phyloP scores from a whole-genome alignment of 2,329 filamentous ascomycete genomes.

The Claviceps capensis region DNA sequence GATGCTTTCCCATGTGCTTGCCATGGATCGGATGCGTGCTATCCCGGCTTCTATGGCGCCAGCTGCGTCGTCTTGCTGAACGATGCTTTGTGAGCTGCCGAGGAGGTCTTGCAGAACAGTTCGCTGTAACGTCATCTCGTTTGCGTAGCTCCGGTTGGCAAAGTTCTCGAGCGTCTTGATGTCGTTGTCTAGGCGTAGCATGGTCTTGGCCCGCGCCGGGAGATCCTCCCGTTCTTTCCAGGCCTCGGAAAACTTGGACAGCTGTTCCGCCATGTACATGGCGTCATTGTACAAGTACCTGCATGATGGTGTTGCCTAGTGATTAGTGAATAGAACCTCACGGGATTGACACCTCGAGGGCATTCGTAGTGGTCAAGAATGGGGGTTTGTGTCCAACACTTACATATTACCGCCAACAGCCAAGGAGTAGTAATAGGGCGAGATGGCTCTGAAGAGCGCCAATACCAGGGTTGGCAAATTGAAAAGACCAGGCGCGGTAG shows the following conservation, averaged over 20 bases:
- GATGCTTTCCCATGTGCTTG: conserved; percentile 42
- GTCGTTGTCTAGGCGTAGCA: conserved; percentile 47
- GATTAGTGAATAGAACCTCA: neutral
- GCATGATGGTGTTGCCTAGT: neutral
- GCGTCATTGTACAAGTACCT: conserved; percentile 57
- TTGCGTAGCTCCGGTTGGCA: conserved; percentile 46
- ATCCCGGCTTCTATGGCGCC: conserved; percentile 39
- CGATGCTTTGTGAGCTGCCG: conserved; percentile 44
- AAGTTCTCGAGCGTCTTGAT: conserved; percentile 45
- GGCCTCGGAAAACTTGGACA: conserved; percentile 31
- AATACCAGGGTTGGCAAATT: conserved; percentile 57
- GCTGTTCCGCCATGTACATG: conserved; percentile 45
- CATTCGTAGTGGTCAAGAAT: neutral
- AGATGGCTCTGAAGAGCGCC: conserved; percentile 68
- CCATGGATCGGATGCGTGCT: conserved; percentile 37
- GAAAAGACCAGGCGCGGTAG: conserved; percentile 57
- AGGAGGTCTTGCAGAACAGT: conserved; percentile 48
- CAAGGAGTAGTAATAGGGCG: conserved; percentile 57
- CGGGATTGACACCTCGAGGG: too few species aligned
- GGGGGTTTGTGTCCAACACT: conserved; percentile 11
- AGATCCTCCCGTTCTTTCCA: conserved; percentile 44
- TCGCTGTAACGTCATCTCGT: conserved; percentile 47
- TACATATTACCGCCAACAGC: conserved; percentile 51
- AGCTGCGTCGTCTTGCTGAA: conserved; percentile 42
- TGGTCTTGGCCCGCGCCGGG: conserved; percentile 32